Evolutionary conservation across 129 eudicot genomes (phyloP).

Genomic region (Helichrysum umbraculigerum): DNA sequence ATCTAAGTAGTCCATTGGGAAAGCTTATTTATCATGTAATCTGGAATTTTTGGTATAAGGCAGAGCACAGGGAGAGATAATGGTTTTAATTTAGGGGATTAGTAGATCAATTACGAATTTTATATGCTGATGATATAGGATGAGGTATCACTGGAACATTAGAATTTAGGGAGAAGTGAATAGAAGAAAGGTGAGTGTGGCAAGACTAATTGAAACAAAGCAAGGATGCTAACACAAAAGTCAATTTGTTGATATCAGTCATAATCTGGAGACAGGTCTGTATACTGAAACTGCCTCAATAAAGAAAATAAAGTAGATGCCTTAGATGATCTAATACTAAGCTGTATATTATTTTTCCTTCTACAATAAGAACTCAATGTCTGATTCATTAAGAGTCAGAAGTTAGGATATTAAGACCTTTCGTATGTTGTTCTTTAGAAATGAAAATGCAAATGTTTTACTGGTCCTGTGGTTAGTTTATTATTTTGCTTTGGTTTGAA

Average conservation of each 20-base stretch:
- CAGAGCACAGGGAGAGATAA: not conserved
- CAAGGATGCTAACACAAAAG: not conserved
- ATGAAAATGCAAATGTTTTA: not conserved
- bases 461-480: slow-evolving; percentile 7
- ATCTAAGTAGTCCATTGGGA: not conserved
- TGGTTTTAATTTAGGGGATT: not conserved
- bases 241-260: not conserved
- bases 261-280: slow-evolving; percentile 11
- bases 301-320: not conserved
- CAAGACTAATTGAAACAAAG: not conserved
- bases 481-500: not conserved
- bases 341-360: no score
- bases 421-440: not conserved
- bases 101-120: not conserved
- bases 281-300: not conserved
- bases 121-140: not conserved
- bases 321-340: no score
- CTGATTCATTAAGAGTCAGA: not conserved
- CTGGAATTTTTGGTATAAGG: slow-evolving; percentile 3
- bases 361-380: not conserved
- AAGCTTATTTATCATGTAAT: slow-evolving; percentile 1
- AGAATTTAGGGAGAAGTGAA: not conserved
- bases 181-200: not conserved
- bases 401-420: not conserved
- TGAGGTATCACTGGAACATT: not conserved